Base-by-base conservation (phyloP, 805 yeast species). In the Blastobotrys attinorum region DNA sequence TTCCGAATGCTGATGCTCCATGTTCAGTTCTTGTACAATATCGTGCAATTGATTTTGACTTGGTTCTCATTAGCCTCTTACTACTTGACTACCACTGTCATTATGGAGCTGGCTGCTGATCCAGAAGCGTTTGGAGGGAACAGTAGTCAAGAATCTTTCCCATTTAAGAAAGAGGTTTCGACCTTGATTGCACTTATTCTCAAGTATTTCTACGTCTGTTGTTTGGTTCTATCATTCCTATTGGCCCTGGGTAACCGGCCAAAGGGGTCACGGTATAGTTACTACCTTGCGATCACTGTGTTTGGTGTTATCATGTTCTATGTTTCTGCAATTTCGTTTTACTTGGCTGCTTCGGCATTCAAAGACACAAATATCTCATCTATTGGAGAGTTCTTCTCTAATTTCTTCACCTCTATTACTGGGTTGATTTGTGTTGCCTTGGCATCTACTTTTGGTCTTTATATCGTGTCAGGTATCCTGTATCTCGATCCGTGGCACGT, bases 401-500 rank as follows among this genome's bases (percentile, higher is more conserved):
- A 56, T 46, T 64, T 62, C 49, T 65, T 69, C 41, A 61, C 72
- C 8, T 51, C 66, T 22, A 69, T 77, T 23, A 66, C 76, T 0
- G 75, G 76, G 3, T 67, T 79, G 51, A 72, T 78, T 55, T 74
- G 76, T 31, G 79, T 79, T 37, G 80, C 82, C 4, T 69, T 80
- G 17, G 63, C 69, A 3, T 75, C 82, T 3, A 78, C 84, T 0
- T 78, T 75, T 57, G 82, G 79, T 16, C 67, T 79, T 31, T 79
- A 77, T 61, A 72, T 77, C 51, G 57, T 77, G 32, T 74, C 81
- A 1, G 76, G 80, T 18, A 64, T 79, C 47, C 57, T 79, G 32
- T 78, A 77, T 57, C 65, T 77, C 49, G 82, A 78, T 52, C 82
- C 83, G 8, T 78, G 83, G 83, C 84, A 78, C 55, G 69, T 76